Evolutionary conservation across 352 stramenopile genomes (phyloP).

Genomic region (Pythium vanterpoolii): DNA sequence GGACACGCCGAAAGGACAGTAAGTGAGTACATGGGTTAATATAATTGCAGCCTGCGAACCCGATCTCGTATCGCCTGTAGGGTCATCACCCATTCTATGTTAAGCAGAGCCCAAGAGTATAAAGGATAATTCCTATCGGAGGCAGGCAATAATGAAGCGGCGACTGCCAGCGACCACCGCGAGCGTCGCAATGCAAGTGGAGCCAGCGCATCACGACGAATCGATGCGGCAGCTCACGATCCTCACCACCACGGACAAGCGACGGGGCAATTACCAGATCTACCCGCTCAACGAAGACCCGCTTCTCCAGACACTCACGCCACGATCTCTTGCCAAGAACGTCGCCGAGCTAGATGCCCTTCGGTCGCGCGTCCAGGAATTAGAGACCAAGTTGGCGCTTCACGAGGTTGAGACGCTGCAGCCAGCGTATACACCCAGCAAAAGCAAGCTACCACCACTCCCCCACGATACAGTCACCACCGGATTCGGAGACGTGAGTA

Average conservation of each 20-base stretch:
- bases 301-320: conserved; percentile 42
- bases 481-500: background rate
- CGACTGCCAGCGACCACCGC: background rate
- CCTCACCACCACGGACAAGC: conserved; percentile 20
- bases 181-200: background rate
- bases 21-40: conserved; percentile 2
- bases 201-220: background rate
- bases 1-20: conserved; percentile 53
- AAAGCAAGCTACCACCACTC: conserved; percentile 47
- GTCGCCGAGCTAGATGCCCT: conserved; percentile 52
- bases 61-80: too few relatives aligned
- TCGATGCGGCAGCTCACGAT: conserved; percentile 9
- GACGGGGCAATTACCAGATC: conserved; percentile 31
- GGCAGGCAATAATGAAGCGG: background rate
- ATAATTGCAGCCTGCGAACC: too few relatives aligned
- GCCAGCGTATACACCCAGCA: conserved; percentile 24
- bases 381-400: conserved; percentile 51
- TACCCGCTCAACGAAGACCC: conserved; percentile 48
- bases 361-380: conserved; percentile 40
- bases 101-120: background rate
- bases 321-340: conserved; percentile 49
- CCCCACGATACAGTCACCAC: background rate
- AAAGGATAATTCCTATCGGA: too few relatives aligned
- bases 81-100: conserved; percentile 9
- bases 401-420: conserved; percentile 42